Percentiles rank a stretch among this genome's conserved stretches.
phyloP scores from a whole-genome alignment of 305 asterid genomes.

The Fraxinus floribunda region DNA sequence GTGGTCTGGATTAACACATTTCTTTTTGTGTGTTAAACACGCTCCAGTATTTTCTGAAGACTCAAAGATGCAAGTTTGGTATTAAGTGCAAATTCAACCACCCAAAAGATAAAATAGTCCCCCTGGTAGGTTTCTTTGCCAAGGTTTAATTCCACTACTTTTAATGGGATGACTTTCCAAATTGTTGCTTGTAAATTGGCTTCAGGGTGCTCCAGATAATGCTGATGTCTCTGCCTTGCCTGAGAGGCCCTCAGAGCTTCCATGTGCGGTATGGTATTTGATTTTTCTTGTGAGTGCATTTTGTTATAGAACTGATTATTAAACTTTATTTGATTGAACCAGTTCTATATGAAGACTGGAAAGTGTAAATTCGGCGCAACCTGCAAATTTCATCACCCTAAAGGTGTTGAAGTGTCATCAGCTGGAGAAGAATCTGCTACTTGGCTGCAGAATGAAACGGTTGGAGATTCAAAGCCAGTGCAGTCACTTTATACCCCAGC shows the following conservation, averaged over 20 bases:
- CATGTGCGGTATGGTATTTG: conserved; percentile 72
- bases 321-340: conserved; percentile 34
- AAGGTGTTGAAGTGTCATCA: conserved; percentile 53
- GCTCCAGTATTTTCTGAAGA: conserved; percentile 81
- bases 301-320: conserved; percentile 19
- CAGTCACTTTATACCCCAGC: conserved; percentile 58
- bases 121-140: conserved; percentile 45
- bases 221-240: conserved; percentile 57
- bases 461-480: conserved; percentile 46
- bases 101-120: conserved; percentile 55
- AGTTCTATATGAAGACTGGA: conserved; percentile 98
- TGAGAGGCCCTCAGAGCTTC: conserved; percentile 87
- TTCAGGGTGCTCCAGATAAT: conserved; percentile 60
- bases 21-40: conserved; percentile 19
- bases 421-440: conserved; percentile 47
- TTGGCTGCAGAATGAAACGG: conserved; percentile 37
- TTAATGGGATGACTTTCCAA: conserved; percentile 3
- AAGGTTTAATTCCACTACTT: conserved; percentile 14
- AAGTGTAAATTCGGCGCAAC: conserved; percentile 74
- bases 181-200: conserved; percentile 22
- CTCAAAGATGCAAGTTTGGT: conserved; percentile 89
- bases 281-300: conserved; percentile 26
- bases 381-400: conserved; percentile 95
- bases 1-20: conserved; percentile 17
- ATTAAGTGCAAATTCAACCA: conserved; percentile 86